Evolutionary conservation across 2,329 filamentous ascomycete genomes (phyloP), one percentile per base, ranked within the genome.

Genomic region (Clonostachys rosea): DNA sequence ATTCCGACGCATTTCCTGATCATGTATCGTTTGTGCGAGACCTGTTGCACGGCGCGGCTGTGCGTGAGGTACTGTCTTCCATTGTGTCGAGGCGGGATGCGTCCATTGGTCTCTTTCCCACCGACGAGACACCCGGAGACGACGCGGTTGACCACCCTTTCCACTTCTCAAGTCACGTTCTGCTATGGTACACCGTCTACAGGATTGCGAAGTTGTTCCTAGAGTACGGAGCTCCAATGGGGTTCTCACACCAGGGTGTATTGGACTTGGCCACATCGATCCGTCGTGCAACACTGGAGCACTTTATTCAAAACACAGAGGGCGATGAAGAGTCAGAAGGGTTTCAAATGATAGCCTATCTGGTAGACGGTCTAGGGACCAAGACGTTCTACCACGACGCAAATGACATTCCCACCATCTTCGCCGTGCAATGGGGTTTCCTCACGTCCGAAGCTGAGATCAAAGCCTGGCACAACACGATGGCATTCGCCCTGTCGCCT

Each of bases 51-150:
- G 36, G 36, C 14, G 6, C 12, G 17, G 36, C 36, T 10, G 10
- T 39, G 11, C 36, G 10, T 18, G 36, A 39, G 4, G 36, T 39
- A n/a, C 17, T 18, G 36, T 11, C 49, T 50, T 1, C 52, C 50
- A 50, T 39, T 39, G 36, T 39, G 7, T 39, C 36, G 2, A 18
- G 17, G 36, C 36, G 36, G 6, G 14, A 39, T 18, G 11, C 14
- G 3, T 18, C 36, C 7, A 39, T 7, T n/a, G 36, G 36, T 39
- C 36, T 39, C 36, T 39, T 39, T 12, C 36, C 36, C 14, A 39
- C 36, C 12, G 36, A 39, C 11, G 36, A 39, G 36, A 39, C 36
- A 18, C 36, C 36, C 36, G 36, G 36, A n/a, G 36, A 39, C 36
- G 36, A 39, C 17, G 36, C 36, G 7, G 36, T 39, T 4, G 36